phyloP scores from a whole-genome alignment of 352 stramenopile genomes.

The Globisporangium cederbergense region DNA sequence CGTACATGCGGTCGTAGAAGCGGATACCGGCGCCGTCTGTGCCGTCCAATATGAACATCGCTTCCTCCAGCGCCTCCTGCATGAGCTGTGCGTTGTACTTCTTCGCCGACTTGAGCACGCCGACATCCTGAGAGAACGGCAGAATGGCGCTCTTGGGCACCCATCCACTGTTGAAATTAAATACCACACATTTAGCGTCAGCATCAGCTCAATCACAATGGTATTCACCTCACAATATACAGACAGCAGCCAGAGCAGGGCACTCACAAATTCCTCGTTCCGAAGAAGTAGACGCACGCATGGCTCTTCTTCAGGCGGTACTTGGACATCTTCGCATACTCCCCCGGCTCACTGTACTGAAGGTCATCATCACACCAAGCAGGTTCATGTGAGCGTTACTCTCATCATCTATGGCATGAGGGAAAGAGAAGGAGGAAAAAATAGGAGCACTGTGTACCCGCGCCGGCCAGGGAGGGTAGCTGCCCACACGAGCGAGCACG shows the following conservation, averaged over 20 bases:
- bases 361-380: slow-evolving; percentile 10
- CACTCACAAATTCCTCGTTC: slow-evolving; percentile 84
- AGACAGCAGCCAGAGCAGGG: slow-evolving; percentile 1
- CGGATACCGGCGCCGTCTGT: slow-evolving; percentile 45
- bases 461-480: slow-evolving; percentile 80
- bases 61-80: slow-evolving; percentile 70
- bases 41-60: slow-evolving; percentile 59
- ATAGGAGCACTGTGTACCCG: slow-evolving; percentile 34
- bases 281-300: slow-evolving; percentile 85
- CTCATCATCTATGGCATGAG: background rate
- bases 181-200: background rate
- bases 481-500: slow-evolving; percentile 73
- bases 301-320: slow-evolving; percentile 75
- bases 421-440: slow-evolving; percentile 1
- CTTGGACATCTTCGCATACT: slow-evolving; percentile 78
- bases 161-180: slow-evolving; percentile 49
- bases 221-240: background rate
- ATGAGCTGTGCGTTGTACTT: slow-evolving; percentile 74
- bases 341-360: slow-evolving; percentile 77
- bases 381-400: background rate
- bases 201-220: background rate
- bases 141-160: slow-evolving; percentile 68
- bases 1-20: slow-evolving; percentile 84
- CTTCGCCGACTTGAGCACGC: slow-evolving; percentile 52
- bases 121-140: slow-evolving; percentile 64